Conservation (phyloP, 371 early-diverging fungal species). For the Lichtheimia ramosa region DNA sequence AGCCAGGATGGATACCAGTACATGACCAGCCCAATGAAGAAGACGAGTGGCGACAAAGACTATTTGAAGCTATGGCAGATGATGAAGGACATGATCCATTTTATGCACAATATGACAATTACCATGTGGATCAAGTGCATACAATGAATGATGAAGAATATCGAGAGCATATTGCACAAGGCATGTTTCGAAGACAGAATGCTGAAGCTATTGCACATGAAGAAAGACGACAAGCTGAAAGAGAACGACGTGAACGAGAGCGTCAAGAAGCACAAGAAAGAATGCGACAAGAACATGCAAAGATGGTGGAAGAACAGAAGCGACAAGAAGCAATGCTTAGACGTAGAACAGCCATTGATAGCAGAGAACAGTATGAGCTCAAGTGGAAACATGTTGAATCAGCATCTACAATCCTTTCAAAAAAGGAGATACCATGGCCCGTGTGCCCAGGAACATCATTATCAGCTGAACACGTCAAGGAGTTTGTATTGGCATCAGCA, state of each 20-base stretch:
- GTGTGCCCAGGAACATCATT: constrained; percentile 9
- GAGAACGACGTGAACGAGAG: constrained; percentile 19
- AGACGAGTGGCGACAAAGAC: constrained; percentile 35
- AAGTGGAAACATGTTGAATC: constrained; percentile 30
- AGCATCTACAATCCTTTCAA: constrained; percentile 1
- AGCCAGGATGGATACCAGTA: constrained; percentile 38
- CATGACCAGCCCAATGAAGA: constrained; percentile 13
- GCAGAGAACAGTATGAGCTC: constrained; percentile 12
- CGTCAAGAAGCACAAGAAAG: constrained; percentile 20
- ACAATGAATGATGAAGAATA: constrained; percentile 48
- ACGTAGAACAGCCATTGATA: constrained; percentile 13
- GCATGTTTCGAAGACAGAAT: constrained; percentile 33
- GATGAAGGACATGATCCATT: constrained; percentile 48
- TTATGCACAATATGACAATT: constrained; percentile 22
- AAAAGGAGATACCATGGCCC: constrained; percentile 48
- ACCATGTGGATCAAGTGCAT: constrained; percentile 4
- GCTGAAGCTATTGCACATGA: constrained; percentile 32
- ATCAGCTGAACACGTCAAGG: constrained; percentile 4
- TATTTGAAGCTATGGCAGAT: constrained; percentile 50
- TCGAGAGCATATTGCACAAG: constrained; percentile 38
- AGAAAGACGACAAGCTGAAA: constrained; percentile 20
- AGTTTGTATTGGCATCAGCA: constrained; percentile 21
- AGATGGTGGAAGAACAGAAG: constrained; percentile 21
- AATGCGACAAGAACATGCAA: constrained; percentile 7
- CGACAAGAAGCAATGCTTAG: constrained; percentile 13